These are phyloP conservation scores for Candida taoyuanica DNA, from an alignment of 805 yeast species.

Conservation along the genomic window DNA sequence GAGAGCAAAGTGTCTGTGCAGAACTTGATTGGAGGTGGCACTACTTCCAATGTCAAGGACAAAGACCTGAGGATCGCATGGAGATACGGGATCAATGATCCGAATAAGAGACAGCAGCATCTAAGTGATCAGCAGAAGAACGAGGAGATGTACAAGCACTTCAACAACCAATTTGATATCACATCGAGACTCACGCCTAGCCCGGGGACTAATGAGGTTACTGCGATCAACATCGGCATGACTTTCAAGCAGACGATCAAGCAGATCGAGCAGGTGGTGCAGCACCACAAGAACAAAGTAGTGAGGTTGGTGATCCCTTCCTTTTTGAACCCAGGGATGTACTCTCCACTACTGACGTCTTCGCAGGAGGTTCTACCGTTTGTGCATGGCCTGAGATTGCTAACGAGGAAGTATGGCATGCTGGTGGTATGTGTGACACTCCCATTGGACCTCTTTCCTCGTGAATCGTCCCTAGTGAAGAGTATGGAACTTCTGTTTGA, in stretches of 20 bases:
- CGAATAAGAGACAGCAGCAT: slow-evolving; percentile 24
- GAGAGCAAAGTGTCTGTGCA: slow-evolving; percentile 65
- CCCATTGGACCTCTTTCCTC: slow-evolving; percentile 62
- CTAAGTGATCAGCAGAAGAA: slow-evolving; percentile 18
- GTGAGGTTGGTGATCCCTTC: slow-evolving; percentile 71
- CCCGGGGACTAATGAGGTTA: slow-evolving; percentile 56
- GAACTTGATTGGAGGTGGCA: slow-evolving; percentile 44
- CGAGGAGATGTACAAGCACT: slow-evolving; percentile 44
- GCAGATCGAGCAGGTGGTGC: slow-evolving; percentile 42
- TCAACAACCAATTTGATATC: slow-evolving; percentile 67
- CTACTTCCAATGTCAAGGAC: slow-evolving; percentile 8
- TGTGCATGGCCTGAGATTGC: slow-evolving; percentile 50
- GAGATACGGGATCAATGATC: slow-evolving; percentile 67
- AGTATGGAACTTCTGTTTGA: slow-evolving; percentile 60
- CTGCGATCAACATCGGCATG: slow-evolving; percentile 42
- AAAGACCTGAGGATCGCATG: slow-evolving; percentile 83
- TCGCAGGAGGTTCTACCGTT: slow-evolving; percentile 53
- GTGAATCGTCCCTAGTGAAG: slow-evolving; percentile 42
- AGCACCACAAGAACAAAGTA: slow-evolving; percentile 40
- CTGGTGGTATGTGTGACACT: slow-evolving; percentile 51
- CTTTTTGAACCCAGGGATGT: slow-evolving; percentile 74
- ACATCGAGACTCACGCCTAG: slow-evolving; percentile 67
- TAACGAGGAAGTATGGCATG: slow-evolving; percentile 45
- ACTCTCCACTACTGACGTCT: slow-evolving; percentile 45
- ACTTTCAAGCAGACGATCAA: slow-evolving; percentile 28